A percentile compares a stretch with the other conserved stretches of the same genome.
Conservation (phyloP, 805 yeast genomes). For the Diddensiella santjacobensis region DNA sequence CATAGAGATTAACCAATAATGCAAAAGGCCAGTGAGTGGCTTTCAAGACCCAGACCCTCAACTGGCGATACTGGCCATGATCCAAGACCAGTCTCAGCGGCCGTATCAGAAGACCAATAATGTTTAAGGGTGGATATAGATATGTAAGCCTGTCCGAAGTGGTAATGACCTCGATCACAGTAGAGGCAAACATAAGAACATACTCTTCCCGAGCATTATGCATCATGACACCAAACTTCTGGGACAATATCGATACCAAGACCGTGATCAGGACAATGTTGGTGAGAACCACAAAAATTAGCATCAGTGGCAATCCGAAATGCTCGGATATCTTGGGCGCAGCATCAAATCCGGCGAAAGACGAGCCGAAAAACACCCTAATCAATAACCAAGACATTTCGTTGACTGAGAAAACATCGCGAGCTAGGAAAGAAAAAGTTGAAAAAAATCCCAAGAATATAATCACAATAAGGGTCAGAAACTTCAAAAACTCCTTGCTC, state of each 20-base stretch:
- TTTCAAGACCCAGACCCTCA: conserved; percentile 28
- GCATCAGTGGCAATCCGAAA: conserved; percentile 34
- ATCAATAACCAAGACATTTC: conserved; percentile 33
- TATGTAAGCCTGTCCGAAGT: conserved; percentile 33
- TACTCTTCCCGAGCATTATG: conserved; percentile 35
- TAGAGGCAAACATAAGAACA: conserved; percentile 29
- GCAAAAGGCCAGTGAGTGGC: conserved; percentile 32
- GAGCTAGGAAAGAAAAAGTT: conserved; percentile 32
- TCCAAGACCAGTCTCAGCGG: conserved; percentile 27
- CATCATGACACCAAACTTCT: conserved; percentile 32
- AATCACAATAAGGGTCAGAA: conserved; percentile 27
- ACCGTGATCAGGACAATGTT: conserved; percentile 32
- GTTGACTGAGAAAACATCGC: conserved; percentile 27
- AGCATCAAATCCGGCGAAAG: conserved; percentile 32
- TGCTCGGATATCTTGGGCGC: conserved; percentile 29
- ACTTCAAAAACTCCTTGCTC: conserved; percentile 32
- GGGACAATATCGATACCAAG: conserved; percentile 34
- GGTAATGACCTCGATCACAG: conserved; percentile 31
- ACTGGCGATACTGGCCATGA: conserved; percentile 25
- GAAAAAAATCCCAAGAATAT: conserved; percentile 33
- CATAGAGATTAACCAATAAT: conserved; percentile 25
- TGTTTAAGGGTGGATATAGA: conserved; percentile 33
- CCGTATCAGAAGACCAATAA: conserved; percentile 28
- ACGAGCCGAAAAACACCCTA: conserved; percentile 33
- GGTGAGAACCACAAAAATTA: conserved; percentile 31